Percentiles rank a stretch among this genome's conserved stretches.
phyloP scores from a whole-genome alignment of 2,329 filamentous ascomycete genomes.

The Waltergamsia citrina region DNA sequence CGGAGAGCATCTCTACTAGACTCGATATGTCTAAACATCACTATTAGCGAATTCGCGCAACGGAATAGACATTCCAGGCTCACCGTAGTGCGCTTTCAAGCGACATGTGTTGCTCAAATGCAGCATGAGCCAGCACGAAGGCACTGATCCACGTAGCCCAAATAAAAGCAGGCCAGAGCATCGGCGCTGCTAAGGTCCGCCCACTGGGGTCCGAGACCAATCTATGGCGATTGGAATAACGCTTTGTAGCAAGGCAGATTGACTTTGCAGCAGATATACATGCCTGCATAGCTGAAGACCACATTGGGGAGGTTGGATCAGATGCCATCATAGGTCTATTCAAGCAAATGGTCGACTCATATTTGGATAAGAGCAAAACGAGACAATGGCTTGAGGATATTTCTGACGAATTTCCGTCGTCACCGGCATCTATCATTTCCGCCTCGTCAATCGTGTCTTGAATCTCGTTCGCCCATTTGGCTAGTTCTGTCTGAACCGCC shows the following conservation, averaged over 20 bases:
- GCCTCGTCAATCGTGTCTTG: conserved; percentile 35
- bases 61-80: conserved; percentile 4
- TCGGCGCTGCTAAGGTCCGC: conserved; percentile 12
- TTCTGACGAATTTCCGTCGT: conserved; percentile 4
- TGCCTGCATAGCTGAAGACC: conserved; percentile 37
- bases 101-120: conserved; percentile 32
- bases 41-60: conserved; percentile 1
- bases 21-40: conserved; percentile 13
- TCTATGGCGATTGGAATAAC: conserved; percentile 10
- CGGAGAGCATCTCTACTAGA: conserved; percentile 16
- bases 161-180: conserved; percentile 41
- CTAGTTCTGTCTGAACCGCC: conserved; percentile 36
- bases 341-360: conserved; percentile 40
- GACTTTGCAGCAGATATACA: conserved; percentile 40
- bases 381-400: conserved; percentile 25
- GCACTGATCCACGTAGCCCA: conserved; percentile 45
- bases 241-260: conserved; percentile 30
- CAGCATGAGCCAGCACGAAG: conserved; percentile 40
- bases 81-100: conserved; percentile 27
- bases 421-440: conserved; percentile 8
- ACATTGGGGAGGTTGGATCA: conserved; percentile 29
- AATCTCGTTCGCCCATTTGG: conserved; percentile 43
- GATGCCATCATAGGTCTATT: conserved; percentile 39
- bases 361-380: conserved; percentile 32
- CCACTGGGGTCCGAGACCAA: conserved; percentile 3